Conservation (phyloP, 306 rosid species). For the Purshia tridentata region DNA sequence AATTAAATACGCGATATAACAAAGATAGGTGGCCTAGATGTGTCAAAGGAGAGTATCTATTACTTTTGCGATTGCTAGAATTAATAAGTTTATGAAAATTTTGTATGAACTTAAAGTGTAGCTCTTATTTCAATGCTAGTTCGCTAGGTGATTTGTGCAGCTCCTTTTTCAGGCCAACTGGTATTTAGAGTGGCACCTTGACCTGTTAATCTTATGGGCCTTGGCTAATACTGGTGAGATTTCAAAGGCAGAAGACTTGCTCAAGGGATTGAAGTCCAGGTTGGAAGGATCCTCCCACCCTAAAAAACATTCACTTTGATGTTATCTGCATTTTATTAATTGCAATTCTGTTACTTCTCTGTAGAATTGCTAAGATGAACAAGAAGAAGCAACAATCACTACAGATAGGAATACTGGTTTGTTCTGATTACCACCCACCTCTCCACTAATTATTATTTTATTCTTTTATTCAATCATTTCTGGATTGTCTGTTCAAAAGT, state of each 20-base stretch:
- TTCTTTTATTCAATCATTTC: neutral
- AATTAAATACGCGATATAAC: neutral
- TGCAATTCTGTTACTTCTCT: constrained; percentile 2
- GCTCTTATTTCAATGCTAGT: neutral
- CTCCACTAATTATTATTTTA: neutral
- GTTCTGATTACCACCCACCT: constrained; percentile 23
- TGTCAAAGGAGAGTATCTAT: neutral
- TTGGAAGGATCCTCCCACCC: constrained; percentile 31
- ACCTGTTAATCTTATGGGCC: constrained; percentile 64
- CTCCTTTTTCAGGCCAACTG: constrained; percentile 57
- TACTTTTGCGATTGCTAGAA: neutral
- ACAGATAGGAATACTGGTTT: constrained; percentile 66
- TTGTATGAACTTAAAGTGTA: neutral
- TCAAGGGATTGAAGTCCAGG: constrained; percentile 68
- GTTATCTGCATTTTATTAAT: constrained; percentile 8
- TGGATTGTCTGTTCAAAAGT: neutral
- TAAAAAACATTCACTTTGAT: neutral
- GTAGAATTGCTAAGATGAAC: constrained; percentile 59
- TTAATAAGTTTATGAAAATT: neutral
- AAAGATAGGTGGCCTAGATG: neutral
- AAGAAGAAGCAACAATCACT: constrained; percentile 54
- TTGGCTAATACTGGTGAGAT: constrained; percentile 55
- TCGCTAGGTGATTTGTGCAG: neutral
- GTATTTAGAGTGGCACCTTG: constrained; percentile 82
- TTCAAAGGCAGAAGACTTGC: constrained; percentile 63